Conservation (phyloP, 331 rosid genomes). For the Malus hybrid region DNA sequence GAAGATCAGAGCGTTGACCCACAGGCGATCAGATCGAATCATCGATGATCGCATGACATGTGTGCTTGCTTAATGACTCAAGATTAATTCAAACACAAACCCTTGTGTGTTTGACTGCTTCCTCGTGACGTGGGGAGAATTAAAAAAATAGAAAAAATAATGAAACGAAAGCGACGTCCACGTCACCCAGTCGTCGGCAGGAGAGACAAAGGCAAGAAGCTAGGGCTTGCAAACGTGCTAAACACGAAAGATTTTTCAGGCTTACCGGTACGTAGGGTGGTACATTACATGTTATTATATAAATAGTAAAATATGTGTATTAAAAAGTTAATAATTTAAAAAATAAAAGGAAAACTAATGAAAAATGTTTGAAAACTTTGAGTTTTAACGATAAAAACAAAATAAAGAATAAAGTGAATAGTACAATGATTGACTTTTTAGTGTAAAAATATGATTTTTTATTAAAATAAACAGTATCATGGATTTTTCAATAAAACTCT, state of each 20-base stretch:
- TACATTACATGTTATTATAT: too few species aligned
- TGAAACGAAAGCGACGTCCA: background rate
- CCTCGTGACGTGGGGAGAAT: background rate
- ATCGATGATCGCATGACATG: background rate
- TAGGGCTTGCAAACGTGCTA: background rate
- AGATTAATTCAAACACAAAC: background rate
- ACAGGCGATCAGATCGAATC: background rate
- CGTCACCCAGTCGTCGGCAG: conserved; percentile 1
- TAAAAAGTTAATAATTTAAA: too few species aligned
- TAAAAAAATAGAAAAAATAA: background rate
- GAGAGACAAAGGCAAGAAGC: background rate
- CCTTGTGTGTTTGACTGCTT: background rate
- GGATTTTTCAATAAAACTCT: too few species aligned
- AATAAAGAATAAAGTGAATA: too few species aligned
- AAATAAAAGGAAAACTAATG: too few species aligned
- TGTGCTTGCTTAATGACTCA: background rate
- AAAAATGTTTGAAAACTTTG: too few species aligned
- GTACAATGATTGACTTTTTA: too few species aligned
- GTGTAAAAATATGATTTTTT: too few species aligned
- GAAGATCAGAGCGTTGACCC: background rate
- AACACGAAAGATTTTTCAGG: too few species aligned
- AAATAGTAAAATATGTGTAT: fast-evolving
- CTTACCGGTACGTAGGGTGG: fast-evolving
- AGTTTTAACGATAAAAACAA: too few species aligned
- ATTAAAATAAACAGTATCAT: too few species aligned